Conservation (phyloP, 164 flowering plant genomes). For the Vitis vinifera region DNA sequence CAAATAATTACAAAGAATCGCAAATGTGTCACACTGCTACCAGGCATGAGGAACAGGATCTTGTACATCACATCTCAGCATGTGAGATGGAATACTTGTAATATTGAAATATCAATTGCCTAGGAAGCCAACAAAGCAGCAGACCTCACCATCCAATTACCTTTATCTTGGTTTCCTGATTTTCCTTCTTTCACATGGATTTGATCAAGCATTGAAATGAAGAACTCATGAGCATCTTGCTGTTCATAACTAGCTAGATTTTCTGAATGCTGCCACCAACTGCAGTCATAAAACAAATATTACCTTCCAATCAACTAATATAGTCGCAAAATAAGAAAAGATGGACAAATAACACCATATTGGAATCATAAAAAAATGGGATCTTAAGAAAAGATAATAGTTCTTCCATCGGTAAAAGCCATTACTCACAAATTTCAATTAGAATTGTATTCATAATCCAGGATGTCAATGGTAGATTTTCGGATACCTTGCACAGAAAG, state of each 20-base stretch:
- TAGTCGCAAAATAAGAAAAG: background rate
- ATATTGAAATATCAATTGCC: background rate
- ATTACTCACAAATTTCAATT: no score
- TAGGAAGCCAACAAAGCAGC: background rate
- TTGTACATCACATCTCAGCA: background rate
- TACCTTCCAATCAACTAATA: background rate
- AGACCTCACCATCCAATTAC: slow-evolving; percentile 20
- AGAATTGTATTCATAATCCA: no score
- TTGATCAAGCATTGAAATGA: slow-evolving; percentile 61
- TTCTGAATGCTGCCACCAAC: slow-evolving; percentile 76
- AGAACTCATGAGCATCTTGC: slow-evolving; percentile 78
- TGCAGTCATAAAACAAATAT: slow-evolving; percentile 26
- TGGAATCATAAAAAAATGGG: no score
- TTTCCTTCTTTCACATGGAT: slow-evolving; percentile 61
- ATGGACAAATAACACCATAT: background rate
- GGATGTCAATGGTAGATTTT: no score
- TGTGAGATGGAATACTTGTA: background rate
- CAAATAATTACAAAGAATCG: background rate
- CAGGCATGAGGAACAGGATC: background rate
- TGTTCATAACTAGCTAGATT: slow-evolving; percentile 66
- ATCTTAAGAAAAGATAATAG: no score
- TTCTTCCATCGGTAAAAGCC: no score
- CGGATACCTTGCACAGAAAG: no score
- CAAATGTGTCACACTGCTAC: background rate
- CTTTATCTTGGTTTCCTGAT: slow-evolving; percentile 32